A percentile compares a stretch with the other conserved stretches of the same genome.
These are phyloP conservation scores for Acidiella bohemica DNA, from an alignment of 495 filamentous ascomycete species.

Conservation along the genomic window DNA sequence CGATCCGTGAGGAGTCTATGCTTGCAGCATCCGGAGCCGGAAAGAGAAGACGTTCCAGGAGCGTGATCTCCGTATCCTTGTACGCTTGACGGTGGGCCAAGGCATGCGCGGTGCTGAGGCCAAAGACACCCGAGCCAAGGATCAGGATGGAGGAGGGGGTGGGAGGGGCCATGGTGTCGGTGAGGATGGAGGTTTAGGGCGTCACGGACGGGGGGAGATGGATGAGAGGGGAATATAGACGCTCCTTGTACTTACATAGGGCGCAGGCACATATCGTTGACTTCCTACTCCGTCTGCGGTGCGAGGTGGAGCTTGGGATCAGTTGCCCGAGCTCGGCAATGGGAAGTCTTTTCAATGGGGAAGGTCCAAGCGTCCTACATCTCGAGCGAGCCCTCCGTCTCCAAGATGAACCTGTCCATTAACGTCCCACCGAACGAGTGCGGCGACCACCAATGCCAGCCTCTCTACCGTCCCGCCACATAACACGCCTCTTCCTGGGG, in stretches of 20 bases:
- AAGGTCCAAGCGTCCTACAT: too few species aligned
- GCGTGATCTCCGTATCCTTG: conserved; percentile 18
- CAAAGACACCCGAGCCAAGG: conserved; percentile 28
- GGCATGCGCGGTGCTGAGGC: conserved; percentile 25
- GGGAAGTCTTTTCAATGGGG: too few species aligned
- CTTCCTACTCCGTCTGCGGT: too few species aligned
- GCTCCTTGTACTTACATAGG: conserved; percentile 1
- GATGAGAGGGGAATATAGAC: not conserved
- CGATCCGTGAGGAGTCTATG: conserved; percentile 28
- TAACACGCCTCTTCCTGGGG: too few species aligned
- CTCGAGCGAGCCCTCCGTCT: too few species aligned
- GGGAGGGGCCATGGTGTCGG: not conserved
- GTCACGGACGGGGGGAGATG: not conserved
- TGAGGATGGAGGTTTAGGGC: conserved; percentile 1
- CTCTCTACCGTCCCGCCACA: too few species aligned
- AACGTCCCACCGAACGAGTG: too few species aligned
- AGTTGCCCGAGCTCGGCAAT: too few species aligned
- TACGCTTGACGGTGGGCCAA: conserved; percentile 18
- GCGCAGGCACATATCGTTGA: too few species aligned
- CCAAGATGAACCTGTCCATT: too few species aligned
- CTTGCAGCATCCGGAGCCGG: conserved; percentile 23
- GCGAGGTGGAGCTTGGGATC: too few species aligned
- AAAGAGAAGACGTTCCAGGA: conserved; percentile 22
- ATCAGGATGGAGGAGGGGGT: conserved; percentile 26
- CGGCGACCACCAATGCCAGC: too few species aligned